These are phyloP conservation scores for Dictyostelium discoideum DNA, from an alignment of 78 protist species.

Conservation along the genomic window DNA sequence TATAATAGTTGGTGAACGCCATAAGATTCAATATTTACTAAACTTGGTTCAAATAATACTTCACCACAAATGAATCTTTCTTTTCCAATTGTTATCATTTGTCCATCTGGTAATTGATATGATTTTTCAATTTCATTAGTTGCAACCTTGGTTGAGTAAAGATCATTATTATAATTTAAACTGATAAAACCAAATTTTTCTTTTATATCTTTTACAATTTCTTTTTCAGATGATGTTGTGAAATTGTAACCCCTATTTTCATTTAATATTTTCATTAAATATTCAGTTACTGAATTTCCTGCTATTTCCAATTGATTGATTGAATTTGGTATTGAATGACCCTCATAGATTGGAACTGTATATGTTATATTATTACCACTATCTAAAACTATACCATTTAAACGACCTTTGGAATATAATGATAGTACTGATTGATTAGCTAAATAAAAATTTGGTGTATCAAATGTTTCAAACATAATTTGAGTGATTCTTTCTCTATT, in stretches of 20 bases:
- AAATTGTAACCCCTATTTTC: constrained; percentile 93
- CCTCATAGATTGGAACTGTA: constrained; percentile 96
- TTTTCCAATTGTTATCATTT: constrained; percentile 90
- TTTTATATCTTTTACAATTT: constrained; percentile 74
- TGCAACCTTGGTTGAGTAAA: not conserved
- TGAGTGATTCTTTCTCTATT: constrained; percentile 95
- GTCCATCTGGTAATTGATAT: constrained; percentile 88
- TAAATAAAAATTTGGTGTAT: constrained; percentile 89
- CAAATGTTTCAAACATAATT: constrained; percentile 98
- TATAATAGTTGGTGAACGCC: constrained; percentile 93
- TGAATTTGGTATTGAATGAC: constrained; percentile 92
- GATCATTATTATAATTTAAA: constrained; percentile 27
- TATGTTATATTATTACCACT: constrained; percentile 96
- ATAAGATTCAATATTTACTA: constrained; percentile 88
- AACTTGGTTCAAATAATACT: constrained; percentile 93
- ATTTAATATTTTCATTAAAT: constrained; percentile 88
- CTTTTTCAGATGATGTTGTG: constrained; percentile 95
- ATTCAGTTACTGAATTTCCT: not conserved
- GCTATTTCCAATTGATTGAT: constrained; percentile 84
- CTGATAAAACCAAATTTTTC: constrained; percentile 56
- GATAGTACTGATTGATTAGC: constrained; percentile 91
- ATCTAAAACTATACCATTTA: constrained; percentile 96
- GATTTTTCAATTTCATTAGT: not conserved
- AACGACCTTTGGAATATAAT: constrained; percentile 85
- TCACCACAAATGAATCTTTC: constrained; percentile 94